These are phyloP conservation scores for Pisolithus albus DNA, from an alignment of 768 basidiomycete genomes.

Conservation along the genomic window DNA sequence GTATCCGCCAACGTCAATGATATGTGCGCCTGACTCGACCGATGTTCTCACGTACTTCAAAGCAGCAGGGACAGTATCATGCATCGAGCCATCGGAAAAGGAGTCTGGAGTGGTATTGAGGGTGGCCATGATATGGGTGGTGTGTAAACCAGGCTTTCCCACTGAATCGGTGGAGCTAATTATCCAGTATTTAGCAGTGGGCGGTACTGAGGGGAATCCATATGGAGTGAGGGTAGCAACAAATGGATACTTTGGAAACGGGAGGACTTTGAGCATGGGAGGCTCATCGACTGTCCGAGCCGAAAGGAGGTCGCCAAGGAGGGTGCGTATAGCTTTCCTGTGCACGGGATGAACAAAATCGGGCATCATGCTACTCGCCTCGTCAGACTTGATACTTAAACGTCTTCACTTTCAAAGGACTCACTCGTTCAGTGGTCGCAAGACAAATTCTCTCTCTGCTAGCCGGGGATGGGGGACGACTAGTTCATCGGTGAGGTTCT, in stretches of 20 bases:
- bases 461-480: conserved; percentile 81
- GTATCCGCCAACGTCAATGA: conserved; percentile 91
- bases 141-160: conserved; percentile 18
- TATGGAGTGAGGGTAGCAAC: conserved; percentile 6
- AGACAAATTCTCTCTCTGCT: conserved; percentile 84
- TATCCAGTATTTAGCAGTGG: conserved; percentile 19
- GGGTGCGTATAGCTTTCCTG: conserved; percentile 37
- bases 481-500: conserved; percentile 60
- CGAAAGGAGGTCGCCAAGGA: conserved; percentile 39
- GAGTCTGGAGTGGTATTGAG: conserved; percentile 94
- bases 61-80: conserved; percentile 48
- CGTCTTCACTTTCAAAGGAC: background rate
- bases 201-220: conserved; percentile 10
- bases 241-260: conserved; percentile 56
- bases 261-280: conserved; percentile 66
- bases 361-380: conserved; percentile 65
- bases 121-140: conserved; percentile 82
- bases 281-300: conserved; percentile 25
- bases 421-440: conserved; percentile 85
- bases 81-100: conserved; percentile 79
- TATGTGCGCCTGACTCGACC: conserved; percentile 53
- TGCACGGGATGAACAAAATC: conserved; percentile 58
- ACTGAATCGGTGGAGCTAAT: conserved; percentile 14
- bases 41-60: conserved; percentile 46
- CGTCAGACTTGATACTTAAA: background rate